These are phyloP conservation scores for Fusarium miscanthi DNA, from an alignment of 2,329 filamentous ascomycete species.

Conservation along the genomic window DNA sequence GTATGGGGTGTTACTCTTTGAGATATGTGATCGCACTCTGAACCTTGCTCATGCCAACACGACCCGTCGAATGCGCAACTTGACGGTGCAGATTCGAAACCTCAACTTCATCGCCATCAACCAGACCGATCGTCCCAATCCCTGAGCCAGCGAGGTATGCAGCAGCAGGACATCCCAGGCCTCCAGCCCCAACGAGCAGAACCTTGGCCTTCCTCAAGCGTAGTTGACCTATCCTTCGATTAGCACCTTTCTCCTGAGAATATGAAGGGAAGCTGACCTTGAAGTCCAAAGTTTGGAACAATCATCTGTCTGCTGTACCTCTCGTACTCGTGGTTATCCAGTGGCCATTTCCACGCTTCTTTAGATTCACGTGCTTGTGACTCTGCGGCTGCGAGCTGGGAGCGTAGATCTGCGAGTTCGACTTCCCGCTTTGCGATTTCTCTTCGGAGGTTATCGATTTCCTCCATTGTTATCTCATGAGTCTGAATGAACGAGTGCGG, in stretches of 20 bases:
- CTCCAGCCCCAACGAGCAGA: slow-evolving; percentile 87
- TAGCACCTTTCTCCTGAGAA: neutral
- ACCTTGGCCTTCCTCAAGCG: slow-evolving; percentile 76
- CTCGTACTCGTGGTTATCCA: slow-evolving; percentile 79
- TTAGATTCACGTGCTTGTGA: slow-evolving; percentile 30
- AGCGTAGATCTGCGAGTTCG: slow-evolving; percentile 58
- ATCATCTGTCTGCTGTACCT: slow-evolving; percentile 94
- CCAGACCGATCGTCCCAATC: slow-evolving; percentile 82
- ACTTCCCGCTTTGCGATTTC: slow-evolving; percentile 62
- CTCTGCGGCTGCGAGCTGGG: slow-evolving; percentile 58
- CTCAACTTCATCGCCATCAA: slow-evolving; percentile 91
- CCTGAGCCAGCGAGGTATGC: slow-evolving; percentile 94
- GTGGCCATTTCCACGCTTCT: slow-evolving; percentile 69
- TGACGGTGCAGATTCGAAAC: slow-evolving; percentile 93
- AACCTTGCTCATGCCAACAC: slow-evolving; percentile 82
- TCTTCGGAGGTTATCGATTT: slow-evolving; percentile 54
- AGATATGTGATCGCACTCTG: slow-evolving; percentile 76
- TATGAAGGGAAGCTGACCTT: slow-evolving; percentile 59
- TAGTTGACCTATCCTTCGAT: slow-evolving; percentile 72
- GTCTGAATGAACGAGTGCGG: too few relatives aligned
- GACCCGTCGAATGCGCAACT: slow-evolving; percentile 78
- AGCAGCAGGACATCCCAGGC: slow-evolving; percentile 90
- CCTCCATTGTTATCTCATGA: slow-evolving; percentile 47
- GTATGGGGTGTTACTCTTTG: slow-evolving; percentile 56
- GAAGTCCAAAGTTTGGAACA: slow-evolving; percentile 81